Conservation (phyloP, 345 rosid genomes). For the Balakata baccata region DNA sequence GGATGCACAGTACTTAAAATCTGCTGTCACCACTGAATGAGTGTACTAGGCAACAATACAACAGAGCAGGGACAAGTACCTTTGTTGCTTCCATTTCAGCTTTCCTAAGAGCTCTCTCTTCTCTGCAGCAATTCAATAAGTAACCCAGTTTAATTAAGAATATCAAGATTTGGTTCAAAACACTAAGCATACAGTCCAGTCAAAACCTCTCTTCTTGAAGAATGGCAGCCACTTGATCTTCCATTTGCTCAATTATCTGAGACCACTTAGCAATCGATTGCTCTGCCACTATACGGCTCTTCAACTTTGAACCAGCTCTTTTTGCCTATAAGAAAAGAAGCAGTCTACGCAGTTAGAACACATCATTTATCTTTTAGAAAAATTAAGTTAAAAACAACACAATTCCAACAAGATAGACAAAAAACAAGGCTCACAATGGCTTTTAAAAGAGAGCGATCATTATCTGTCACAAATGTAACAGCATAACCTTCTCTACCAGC, state of each 20-base stretch:
- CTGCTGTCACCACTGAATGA: background rate
- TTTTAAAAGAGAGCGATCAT: conserved; percentile 85
- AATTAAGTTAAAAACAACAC: conserved; percentile 3
- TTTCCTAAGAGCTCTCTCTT: conserved; percentile 79
- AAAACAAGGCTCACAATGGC: conserved; percentile 62
- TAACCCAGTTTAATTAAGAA: conserved; percentile 16
- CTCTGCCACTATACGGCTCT: conserved; percentile 75
- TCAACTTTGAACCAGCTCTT: conserved; percentile 85
- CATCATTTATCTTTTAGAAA: background rate
- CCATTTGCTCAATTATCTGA: conserved; percentile 81
- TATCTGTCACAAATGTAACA: conserved; percentile 88
- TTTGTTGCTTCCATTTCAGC: conserved; percentile 95
- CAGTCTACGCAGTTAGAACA: background rate
- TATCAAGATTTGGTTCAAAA: conserved; percentile 8
- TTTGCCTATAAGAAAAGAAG: conserved; percentile 49
- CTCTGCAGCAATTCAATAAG: conserved; percentile 48
- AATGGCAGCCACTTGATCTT: conserved; percentile 65
- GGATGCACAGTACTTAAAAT: background rate
- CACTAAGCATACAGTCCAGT: background rate
- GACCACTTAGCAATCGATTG: conserved; percentile 88
- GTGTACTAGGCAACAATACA: background rate
- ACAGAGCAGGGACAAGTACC: conserved; percentile 41
- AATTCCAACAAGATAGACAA: background rate
- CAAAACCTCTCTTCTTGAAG: conserved; percentile 78
- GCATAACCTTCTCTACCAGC: conserved; percentile 99